Evolutionary conservation across 1,284 basidiomycete species (phyloP), one percentile per base, ranked within the genome.

Genomic region (Golubevia pallescens): DNA sequence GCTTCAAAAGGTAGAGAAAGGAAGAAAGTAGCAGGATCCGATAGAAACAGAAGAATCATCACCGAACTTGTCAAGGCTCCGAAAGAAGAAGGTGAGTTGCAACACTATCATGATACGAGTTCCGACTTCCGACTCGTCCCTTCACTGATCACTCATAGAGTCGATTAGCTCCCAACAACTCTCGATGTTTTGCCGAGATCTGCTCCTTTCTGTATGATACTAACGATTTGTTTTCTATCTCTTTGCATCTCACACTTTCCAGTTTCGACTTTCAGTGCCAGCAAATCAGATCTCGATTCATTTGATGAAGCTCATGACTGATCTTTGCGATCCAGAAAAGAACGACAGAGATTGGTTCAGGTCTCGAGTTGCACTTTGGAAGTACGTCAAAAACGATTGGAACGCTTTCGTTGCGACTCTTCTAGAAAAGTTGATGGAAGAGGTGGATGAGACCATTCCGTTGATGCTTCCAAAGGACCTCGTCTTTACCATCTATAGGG

Each of bases 341-440:
- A 62, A 62, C 52, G 60, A 62, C 24, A 28, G 60, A 10, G 60
- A 62, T 19, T 62, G 60, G 60, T 62, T 62, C 52, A 62, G 53
- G 23, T 34, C 42, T 24, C 42, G 52, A 5, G 60, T 52, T 23
- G 57, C 55, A 14, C 20, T 60, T 7, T 62, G 60, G 60, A 48
- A 16, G 60, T 62, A 53, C 52, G 55, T 54, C 21, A 57, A 54
- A 20, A 54, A 62, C 21, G 53, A 28, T 4, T 62, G 60, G 60
- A 32, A 56, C 20, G 52, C 21, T 38, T 62, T 62, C 24, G 19
- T 55, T 13, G 48, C 51, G 42, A 52, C 42, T 34, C 21, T 62
- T 19, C 51, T 57, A 10, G 48, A 52, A 34, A 62, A 55, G 6
- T 52, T 62, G 32, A 62, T 62, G 60, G 60, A 62, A 8, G 57